Evolutionary conservation across 2,329 filamentous ascomycete genomes (phyloP), one percentile per base, ranked within the genome.

Genomic region (Magnaporthales sp.): DNA sequence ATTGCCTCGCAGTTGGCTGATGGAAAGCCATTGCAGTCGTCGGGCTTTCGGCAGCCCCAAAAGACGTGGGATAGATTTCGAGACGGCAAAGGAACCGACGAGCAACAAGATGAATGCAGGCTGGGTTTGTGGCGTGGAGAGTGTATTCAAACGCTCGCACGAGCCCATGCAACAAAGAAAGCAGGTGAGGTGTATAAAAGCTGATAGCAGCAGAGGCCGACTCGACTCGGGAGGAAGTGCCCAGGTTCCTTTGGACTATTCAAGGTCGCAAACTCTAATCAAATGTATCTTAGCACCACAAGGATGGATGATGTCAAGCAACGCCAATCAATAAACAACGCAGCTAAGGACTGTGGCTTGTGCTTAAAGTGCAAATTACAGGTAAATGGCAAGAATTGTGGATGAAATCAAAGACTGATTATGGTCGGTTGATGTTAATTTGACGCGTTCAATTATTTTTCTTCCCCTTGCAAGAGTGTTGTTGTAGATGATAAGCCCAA

Each of bases 1-100:
- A 74, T 73, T 84, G 83, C 66, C 82, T 80, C 61, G 65, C 46
- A 9, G 70, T 67, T 1, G 70, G 67, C 51, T 72, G 71, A 22
- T 72, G 71, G 64, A 72, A 72, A 13, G 71, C 71, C 71, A 72
- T 67, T 22, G 54, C 56, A 51, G n/a, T 29, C 10, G 26, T 62
- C 32, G 46, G 29, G 26, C 27, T 38, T 54, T 26, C 60, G 51
- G 29, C 32, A 54, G 26, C 13, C 38, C 29, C 58, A 29, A 15
- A 38, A 26, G 15, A 32, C 22, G n/a, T 27, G 6, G 3, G 26
- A 26, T 22, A 26, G 24, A 13, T 64, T 27, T 13, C 29, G 29
- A 30, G 31, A 24, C 9, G 2, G 62, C 27, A 31, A 31, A 62
- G 9, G 31, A 30, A 10, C 10, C 7, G 60, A 30, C 54, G 9